A percentile compares a stretch with the other conserved stretches of the same genome.
Evolutionary conservation across 495 filamentous ascomycete genomes (phyloP).

Genomic region (Filosporella fistucella): DNA sequence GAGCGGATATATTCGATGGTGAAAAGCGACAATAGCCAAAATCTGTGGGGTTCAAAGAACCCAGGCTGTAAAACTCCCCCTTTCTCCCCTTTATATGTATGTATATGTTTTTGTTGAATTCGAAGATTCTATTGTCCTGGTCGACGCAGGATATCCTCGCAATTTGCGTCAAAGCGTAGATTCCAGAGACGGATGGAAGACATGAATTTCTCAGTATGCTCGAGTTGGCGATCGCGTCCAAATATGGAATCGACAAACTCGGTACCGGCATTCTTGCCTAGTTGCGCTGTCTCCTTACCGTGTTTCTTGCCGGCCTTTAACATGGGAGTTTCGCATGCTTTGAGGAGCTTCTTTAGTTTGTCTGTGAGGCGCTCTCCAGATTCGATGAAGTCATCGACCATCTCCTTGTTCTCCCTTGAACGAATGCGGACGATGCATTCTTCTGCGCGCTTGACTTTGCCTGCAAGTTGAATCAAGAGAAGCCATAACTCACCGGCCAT

Average conservation of each 20-base stretch:
- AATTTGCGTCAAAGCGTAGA: constrained; percentile 91
- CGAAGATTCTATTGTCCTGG: constrained; percentile 19
- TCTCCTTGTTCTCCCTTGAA: constrained; percentile 63
- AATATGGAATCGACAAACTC: constrained; percentile 97
- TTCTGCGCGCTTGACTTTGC: constrained; percentile 86
- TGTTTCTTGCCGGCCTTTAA: constrained; percentile 35
- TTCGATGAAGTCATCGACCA: constrained; percentile 85
- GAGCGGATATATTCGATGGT: too few relatives aligned
- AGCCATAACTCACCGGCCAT: constrained; percentile 93
- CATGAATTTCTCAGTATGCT: constrained; percentile 89
- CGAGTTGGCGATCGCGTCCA: constrained; percentile 80
- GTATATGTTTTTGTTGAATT: too few relatives aligned
- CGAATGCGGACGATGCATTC: constrained; percentile 70
- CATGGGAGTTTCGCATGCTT: constrained; percentile 89
- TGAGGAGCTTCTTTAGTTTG: constrained; percentile 79
- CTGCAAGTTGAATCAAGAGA: constrained; percentile 82
- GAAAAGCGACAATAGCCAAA: too few relatives aligned
- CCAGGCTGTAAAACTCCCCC: too few relatives aligned
- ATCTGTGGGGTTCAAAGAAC: too few relatives aligned
- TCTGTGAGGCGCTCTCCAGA: constrained; percentile 80
- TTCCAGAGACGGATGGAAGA: constrained; percentile 81
- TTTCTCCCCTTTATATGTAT: too few relatives aligned
- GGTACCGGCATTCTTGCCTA: constrained; percentile 81
- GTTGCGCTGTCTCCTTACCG: constrained; percentile 44
- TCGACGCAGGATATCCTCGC: constrained; percentile 61